These are phyloP conservation scores for Tephrocybe sp. DNA, from an alignment of 768 basidiomycete genomes.

Conservation along the genomic window DNA sequence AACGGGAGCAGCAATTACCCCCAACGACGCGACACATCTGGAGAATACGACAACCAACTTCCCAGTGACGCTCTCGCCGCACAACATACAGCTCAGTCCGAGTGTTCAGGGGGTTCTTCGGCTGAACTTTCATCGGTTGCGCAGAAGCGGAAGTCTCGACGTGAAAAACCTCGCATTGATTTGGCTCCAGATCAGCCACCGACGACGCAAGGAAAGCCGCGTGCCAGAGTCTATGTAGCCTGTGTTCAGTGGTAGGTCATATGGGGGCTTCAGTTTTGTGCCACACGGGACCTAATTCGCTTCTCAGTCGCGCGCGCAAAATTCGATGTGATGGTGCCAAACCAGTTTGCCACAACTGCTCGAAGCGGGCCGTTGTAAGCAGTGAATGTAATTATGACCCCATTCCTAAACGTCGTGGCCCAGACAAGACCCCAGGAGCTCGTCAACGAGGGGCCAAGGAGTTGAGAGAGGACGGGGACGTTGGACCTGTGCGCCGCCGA, in stretches of 20 bases:
- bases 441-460: constrained; percentile 60
- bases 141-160: constrained; percentile 41
- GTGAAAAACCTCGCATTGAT: constrained; percentile 59
- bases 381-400: constrained; percentile 65
- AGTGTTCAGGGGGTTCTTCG: not conserved
- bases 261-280: constrained; percentile 11
- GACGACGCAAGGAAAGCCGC: constrained; percentile 76
- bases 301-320: constrained; percentile 67
- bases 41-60: constrained; percentile 2
- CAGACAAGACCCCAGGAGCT: constrained; percentile 77
- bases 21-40: constrained; percentile 8
- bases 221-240: constrained; percentile 74
- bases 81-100: not conserved
- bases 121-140: constrained; percentile 4
- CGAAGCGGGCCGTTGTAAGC: constrained; percentile 42
- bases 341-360: constrained; percentile 73
- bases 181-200: constrained; percentile 76
- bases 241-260: constrained; percentile 68
- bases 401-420: constrained; percentile 74
- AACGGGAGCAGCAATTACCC: not conserved
- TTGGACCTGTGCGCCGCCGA: constrained; percentile 31
- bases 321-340: constrained; percentile 83
- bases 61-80: not conserved
- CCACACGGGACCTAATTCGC: not conserved
- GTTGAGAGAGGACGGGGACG: constrained; percentile 31